Evolutionary conservation across 495 filamentous ascomycete species (phyloP), one percentile per base, ranked within the genome.

Genomic region (Echria macrotheca): DNA sequence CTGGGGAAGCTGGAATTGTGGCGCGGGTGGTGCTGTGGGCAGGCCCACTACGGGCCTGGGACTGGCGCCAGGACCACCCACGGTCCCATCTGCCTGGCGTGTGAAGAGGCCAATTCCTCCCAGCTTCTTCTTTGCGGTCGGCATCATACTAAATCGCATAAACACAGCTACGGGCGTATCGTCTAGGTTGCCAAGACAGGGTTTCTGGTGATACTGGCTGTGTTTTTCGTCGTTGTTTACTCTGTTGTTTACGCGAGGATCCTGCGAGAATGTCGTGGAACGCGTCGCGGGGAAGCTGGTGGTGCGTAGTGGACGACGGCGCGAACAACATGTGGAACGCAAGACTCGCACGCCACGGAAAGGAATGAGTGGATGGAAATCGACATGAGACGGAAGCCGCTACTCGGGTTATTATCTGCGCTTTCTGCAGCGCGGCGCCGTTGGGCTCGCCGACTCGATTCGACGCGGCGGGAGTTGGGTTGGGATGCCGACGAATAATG

Each of bases 111-210:
- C 56, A 37, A 64, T 59, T 28, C 55, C 50, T 25, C 57, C 59
- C n/a, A 65, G 38, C 52, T 63, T 65, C 47, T 63, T 63, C 49
- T 59, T 65, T 32, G 59, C 56, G 21, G 63, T 60, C 37, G 63
- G 63, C 63, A 65, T 65, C 59, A 63, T 65, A 28, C 54, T 61
- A 37, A 57, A 14, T 31, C 57, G 57, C 57, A 65, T 63, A 29
- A 41, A 48, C 39, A 40, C 44, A 35, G 21, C 29, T 11, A 46
- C 23, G 4, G 32, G 55, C 45, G 38, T 18, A 26, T 3, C n/a
- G 23, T 17, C 24, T 9, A 18, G 41, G 41, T 5, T 17, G 41
- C 12, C 23, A 10, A 4, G 41, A 15, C 17, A 17, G 24, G 7
- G 41, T 28, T 25, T 33, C 21, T 11, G 23, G 44, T n/a, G 11